Evolutionary conservation across 257 asterid species (phyloP).

Genomic region (Datura wrightii): DNA sequence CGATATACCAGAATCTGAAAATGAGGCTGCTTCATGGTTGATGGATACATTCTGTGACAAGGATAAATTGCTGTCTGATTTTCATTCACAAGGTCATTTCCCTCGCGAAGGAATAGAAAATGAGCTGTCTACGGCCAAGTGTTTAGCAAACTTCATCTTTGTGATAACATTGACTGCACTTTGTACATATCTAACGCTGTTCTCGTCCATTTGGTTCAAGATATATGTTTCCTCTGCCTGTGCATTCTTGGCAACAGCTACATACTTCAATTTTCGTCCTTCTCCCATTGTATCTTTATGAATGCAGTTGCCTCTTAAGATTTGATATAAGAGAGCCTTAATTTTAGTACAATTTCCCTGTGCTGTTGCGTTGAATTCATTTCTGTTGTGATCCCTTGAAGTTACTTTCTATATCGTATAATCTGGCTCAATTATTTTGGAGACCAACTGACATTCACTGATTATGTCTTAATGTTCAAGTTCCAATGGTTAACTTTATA

Average conservation of each 20-base stretch:
- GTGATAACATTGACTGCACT: slow-evolving; percentile 59
- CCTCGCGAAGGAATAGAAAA: slow-evolving; percentile 66
- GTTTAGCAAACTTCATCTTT: slow-evolving; percentile 56
- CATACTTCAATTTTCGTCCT: slow-evolving; percentile 68
- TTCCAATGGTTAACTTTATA: not conserved
- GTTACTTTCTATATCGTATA: not conserved
- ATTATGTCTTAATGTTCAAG: not conserved
- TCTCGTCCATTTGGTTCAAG: slow-evolving; percentile 77
- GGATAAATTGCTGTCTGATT: slow-evolving; percentile 70
- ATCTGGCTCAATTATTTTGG: not conserved
- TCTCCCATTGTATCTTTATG: slow-evolving; percentile 51
- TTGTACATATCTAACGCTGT: slow-evolving; percentile 65
- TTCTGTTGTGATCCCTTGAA: slow-evolving; percentile 1
- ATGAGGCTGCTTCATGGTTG: slow-evolving; percentile 66
- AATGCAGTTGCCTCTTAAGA: not conserved
- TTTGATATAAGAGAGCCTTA: not conserved
- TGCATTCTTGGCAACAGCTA: slow-evolving; percentile 62
- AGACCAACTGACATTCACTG: not conserved
- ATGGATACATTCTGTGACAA: slow-evolving; percentile 66
- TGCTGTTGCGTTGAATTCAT: not conserved
- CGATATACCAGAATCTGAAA: slow-evolving; percentile 68
- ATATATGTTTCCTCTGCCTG: slow-evolving; percentile 68
- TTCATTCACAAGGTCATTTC: slow-evolving; percentile 66
- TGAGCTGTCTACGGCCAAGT: slow-evolving; percentile 59
- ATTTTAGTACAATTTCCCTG: not conserved